These are phyloP conservation scores for Lentinula lateritia DNA, from an alignment of 768 basidiomycete genomes.

Conservation along the genomic window DNA sequence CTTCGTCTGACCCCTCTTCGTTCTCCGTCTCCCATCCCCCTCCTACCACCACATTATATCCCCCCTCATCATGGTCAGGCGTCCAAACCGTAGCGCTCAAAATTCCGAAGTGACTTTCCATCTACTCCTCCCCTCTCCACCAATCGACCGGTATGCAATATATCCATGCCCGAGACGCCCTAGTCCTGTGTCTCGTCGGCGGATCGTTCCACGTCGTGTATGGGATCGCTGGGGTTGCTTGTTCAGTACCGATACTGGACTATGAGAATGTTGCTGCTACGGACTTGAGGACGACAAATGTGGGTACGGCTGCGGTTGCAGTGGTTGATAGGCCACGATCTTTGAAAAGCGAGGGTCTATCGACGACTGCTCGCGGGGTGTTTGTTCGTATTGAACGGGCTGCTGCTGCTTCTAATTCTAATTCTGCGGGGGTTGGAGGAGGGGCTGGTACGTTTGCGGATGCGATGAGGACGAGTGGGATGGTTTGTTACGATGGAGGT, in stretches of 20 bases:
- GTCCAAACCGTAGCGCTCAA: slow-evolving; percentile 34
- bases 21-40: neutral
- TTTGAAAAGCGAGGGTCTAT: slow-evolving; percentile 22
- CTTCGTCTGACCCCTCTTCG: slow-evolving; percentile 17
- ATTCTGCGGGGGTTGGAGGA: no score
- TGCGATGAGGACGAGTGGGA: slow-evolving; percentile 56
- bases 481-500: slow-evolving; percentile 55
- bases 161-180: slow-evolving; percentile 38
- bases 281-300: slow-evolving; percentile 15
- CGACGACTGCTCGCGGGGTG: slow-evolving; percentile 40
- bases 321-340: neutral
- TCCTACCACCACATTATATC: neutral
- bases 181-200: slow-evolving; percentile 60
- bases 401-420: slow-evolving; percentile 9
- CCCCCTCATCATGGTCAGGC: slow-evolving; percentile 45
- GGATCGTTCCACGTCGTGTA: slow-evolving; percentile 66
- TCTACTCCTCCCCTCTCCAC: slow-evolving; percentile 55
- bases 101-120: slow-evolving; percentile 40
- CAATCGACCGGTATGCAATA: slow-evolving; percentile 59
- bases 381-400: slow-evolving; percentile 45
- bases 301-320: no score
- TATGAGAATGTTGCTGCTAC: slow-evolving; percentile 15
- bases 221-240: slow-evolving; percentile 30
- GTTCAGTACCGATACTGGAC: slow-evolving; percentile 33
- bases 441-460: slow-evolving; percentile 31